Base-by-base conservation (phyloP, 2,329 filamentous ascomycete genomes). In the Trichoderma atroviride region DNA sequence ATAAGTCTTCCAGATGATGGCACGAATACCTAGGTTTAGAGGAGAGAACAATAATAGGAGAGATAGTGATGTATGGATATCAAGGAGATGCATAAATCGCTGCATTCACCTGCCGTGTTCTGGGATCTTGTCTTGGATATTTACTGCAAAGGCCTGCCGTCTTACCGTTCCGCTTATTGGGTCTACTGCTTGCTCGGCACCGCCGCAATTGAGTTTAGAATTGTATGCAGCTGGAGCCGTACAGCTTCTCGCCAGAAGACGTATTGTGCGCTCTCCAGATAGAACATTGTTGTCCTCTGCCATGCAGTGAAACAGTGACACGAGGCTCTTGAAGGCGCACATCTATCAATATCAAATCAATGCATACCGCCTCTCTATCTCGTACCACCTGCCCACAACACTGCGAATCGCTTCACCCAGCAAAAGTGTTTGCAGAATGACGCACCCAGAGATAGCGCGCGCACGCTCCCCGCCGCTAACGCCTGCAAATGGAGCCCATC, bases 381-480 rank as follows among this genome's bases (percentile, higher is more conserved):
- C 19, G 40, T 43, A 19, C 19, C 40, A n/a, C 40, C 16, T 19
- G n/a, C 13, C 33, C 11, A 2, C 33, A 43, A 43, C 40, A 4
- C 40, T 43, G 16, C 40, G 40, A 43, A 43, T 43, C 40, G 16
- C 40, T 43, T 43, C 40, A n/a, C 40, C 40, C 14, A 27, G 27
- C 27, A 14, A 40, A 40, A 19, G 22, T 29, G 22, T 1, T 10
- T 40, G 61, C 52, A 24, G 47, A 55, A 53, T 40, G 31, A 60
- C 22, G 29, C 60, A 62, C n/a, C n/a, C n/a, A n/a, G 19, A 52
- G 60, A 63, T 63, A 53, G 47, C 50, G 35, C 37, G n/a, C 16
- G 24, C 19, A 57, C 35, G 24, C 35, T 56, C 63, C 53, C 53
- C 53, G 57, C 37, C 53, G 50, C 35, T 33, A 24, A n/a, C 31